Evolutionary conservation across 768 basidiomycete species (phyloP).

Genomic region (Lentinula boryana): DNA sequence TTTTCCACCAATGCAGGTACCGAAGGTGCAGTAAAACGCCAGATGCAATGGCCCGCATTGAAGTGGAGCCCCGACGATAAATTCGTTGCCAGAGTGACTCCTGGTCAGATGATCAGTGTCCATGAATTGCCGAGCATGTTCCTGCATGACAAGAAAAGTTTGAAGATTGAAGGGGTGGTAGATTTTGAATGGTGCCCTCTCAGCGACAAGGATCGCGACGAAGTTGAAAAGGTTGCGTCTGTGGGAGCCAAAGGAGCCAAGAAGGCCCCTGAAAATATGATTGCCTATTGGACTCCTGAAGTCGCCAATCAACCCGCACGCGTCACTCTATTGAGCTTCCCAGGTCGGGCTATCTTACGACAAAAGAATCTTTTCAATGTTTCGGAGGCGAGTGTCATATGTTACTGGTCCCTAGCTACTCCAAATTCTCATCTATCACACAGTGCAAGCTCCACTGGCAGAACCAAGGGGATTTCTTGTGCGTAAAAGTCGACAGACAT

Average conservation of each 20-base stretch:
- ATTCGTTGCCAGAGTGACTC: conserved; percentile 84
- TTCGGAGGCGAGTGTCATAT: conserved; percentile 66
- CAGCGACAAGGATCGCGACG: conserved; percentile 83
- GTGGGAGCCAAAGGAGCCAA: conserved; percentile 36
- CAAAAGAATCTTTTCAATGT: conserved; percentile 99
- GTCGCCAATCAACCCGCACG: conserved; percentile 94
- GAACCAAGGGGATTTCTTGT: conserved; percentile 96
- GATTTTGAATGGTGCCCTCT: conserved; percentile 99
- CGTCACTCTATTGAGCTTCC: conserved; percentile 89
- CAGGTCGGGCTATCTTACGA: conserved; percentile 74
- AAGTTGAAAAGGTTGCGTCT: conserved; percentile 46
- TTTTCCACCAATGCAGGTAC: conserved; percentile 65
- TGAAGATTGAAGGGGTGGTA: conserved; percentile 95
- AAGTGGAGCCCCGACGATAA: conserved; percentile 99
- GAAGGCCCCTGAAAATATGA: conserved; percentile 82
- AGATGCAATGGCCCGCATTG: conserved; percentile 90
- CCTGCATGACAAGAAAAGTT: conserved; percentile 90
- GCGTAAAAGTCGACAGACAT: conserved; percentile 98
- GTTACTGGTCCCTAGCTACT: conserved; percentile 2
- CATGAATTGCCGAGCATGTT: conserved; percentile 95
- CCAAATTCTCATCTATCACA: conserved; percentile 3
- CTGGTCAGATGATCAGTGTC: conserved; percentile 91
- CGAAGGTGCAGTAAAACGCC: conserved; percentile 64
- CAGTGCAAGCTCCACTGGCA: conserved; percentile 99
- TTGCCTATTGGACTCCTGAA: conserved; percentile 98